Evolutionary conservation across 2,329 filamentous ascomycete genomes (phyloP).

Genomic region (Ilyonectria robusta): DNA sequence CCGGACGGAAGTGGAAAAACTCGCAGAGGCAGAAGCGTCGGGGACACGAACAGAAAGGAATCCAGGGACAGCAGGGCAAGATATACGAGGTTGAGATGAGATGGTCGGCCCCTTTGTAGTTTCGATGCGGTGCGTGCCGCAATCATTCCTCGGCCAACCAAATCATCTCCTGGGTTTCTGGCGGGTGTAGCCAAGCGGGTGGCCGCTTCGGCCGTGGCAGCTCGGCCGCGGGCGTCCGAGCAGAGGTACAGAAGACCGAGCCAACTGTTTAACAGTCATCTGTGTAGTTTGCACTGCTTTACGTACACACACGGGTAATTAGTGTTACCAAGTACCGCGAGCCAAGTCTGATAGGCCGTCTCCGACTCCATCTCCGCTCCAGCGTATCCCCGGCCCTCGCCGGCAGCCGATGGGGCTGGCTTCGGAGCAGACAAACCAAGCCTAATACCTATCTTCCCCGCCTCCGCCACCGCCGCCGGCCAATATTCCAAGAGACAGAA

Average conservation of each 20-base stretch:
- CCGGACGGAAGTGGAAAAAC: background rate
- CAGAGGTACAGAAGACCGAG: background rate
- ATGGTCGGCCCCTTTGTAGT: slow-evolving; percentile 12
- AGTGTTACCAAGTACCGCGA: background rate
- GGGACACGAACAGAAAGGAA: background rate
- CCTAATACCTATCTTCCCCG: background rate
- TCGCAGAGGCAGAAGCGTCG: background rate
- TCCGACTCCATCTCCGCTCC: slow-evolving; percentile 37
- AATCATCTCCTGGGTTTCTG: background rate
- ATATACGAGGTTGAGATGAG: background rate
- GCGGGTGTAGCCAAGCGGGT: background rate
- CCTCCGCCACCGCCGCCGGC: slow-evolving; percentile 20
- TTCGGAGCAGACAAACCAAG: background rate
- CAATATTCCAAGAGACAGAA: background rate
- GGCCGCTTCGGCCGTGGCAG: background rate
- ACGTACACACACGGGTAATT: background rate
- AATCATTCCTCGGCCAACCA: slow-evolving; percentile 1
- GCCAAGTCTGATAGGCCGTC: slow-evolving; percentile 41
- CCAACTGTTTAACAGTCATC: background rate
- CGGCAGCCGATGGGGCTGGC: slow-evolving; percentile 41
- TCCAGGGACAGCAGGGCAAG: background rate
- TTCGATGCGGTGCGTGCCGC: background rate
- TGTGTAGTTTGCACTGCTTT: background rate
- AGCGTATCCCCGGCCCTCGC: slow-evolving; percentile 42
- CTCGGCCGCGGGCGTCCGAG: background rate